Evolutionary conservation across 202 grass and related monocot species (phyloP), one percentile per base, ranked within the genome.

Genomic region (Hordeum pubiflorum): DNA sequence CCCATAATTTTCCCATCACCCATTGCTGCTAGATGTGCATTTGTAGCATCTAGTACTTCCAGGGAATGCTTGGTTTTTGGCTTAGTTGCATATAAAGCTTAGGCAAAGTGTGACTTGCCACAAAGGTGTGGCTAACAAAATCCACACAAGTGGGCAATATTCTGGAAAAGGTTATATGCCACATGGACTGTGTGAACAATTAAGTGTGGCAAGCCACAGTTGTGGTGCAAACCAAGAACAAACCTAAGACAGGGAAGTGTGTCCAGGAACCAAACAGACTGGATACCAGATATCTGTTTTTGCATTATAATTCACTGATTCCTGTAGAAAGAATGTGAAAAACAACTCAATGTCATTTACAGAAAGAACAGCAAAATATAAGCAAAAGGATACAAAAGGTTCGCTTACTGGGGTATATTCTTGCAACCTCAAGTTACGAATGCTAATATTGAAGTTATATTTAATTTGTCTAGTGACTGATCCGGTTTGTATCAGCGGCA

Each of bases 11-110:
- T 69, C 48, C 8, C 26, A 73, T 76, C 57, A 76, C n/a, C 64
- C 26, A 46, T 18, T 84, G 58, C 55, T 69, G 26, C 24, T 70
- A 46, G 43, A 77, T 56, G 44, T 71, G 32, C 82, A 76, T 76
- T 58, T 78, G 13, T 43, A 71, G 63, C 59, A 46, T 57, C 61
- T 56, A 21, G 37, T 55, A 39, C 67, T 58, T 78, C 37, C 67
- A 33, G 1, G 36, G 65, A 36, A 41, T 69, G 65, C 20, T 70
- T 70, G 39, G 6, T 69, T 43, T 69, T 44, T 69, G 11, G 12
- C 22, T 70, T 44, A 70, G 38, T 70, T 70, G 12, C 38, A 70
- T 26, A 12, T 70, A 70, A 70, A 15, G 39, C 64, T 38, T 68
- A 27, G 21, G 39, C 36, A 70, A 70, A 70, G 39, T 70, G 10